Evolutionary conservation across 2,329 filamentous ascomycete genomes (phyloP).

Genomic region (Diplodia scrobiculata): DNA sequence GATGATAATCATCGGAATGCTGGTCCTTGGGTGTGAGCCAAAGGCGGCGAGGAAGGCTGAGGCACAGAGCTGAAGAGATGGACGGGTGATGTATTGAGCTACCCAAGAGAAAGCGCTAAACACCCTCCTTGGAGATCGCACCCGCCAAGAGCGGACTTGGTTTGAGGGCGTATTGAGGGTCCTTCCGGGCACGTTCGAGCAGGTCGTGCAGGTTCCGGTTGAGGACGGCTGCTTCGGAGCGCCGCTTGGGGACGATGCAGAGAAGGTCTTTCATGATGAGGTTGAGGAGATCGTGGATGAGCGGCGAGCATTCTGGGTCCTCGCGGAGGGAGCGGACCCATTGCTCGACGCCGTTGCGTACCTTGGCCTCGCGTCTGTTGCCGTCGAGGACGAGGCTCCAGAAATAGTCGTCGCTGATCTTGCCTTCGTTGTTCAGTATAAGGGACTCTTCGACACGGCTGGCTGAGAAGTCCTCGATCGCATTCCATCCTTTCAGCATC

Average conservation of each 20-base stretch:
- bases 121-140: too few species aligned
- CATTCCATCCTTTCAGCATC: slow-evolving; percentile 32
- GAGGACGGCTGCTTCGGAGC: too few species aligned
- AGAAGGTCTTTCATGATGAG: not conserved
- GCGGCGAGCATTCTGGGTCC: not conserved
- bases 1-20: too few species aligned
- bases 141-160: too few species aligned
- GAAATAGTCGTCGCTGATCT: slow-evolving; percentile 17
- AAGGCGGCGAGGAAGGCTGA: too few species aligned
- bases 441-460: not conserved
- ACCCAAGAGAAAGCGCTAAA: too few species aligned
- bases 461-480: slow-evolving; percentile 28
- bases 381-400: not conserved
- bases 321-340: not conserved
- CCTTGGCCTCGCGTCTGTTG: rapidly evolving
- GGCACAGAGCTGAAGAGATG: too few species aligned
- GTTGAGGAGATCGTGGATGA: not conserved
- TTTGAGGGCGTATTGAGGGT: too few species aligned
- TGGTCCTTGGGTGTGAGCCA: too few species aligned
- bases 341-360: not conserved
- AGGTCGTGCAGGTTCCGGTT: too few species aligned
- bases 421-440: not conserved
- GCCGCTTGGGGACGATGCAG: not conserved
- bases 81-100: too few species aligned
- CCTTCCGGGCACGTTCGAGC: too few species aligned